phyloP scores from a whole-genome alignment of 371 early-diverging fungal genomes.

The Circinella umbellata region DNA sequence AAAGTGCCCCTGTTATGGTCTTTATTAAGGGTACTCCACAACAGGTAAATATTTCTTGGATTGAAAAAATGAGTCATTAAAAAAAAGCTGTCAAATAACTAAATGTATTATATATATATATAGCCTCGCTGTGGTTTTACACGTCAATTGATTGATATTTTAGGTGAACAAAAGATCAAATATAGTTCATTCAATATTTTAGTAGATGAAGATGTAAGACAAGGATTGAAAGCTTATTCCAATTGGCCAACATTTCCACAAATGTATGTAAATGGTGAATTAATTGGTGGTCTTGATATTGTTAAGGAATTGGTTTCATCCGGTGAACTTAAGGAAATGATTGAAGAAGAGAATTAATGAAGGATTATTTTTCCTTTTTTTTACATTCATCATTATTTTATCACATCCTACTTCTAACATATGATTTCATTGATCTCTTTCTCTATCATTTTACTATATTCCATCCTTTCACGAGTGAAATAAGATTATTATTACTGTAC shows the following conservation, averaged over 20 bases:
- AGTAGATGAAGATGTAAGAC: constrained; percentile 85
- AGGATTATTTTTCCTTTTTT: background rate
- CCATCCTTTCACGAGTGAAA: too few relatives aligned
- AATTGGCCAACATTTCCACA: constrained; percentile 99
- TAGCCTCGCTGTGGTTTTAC: constrained; percentile 82
- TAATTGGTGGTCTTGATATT: constrained; percentile 98
- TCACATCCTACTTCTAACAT: background rate
- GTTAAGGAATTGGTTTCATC: constrained; percentile 83
- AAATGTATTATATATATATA: constrained; percentile 30
- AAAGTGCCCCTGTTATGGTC: constrained; percentile 79
- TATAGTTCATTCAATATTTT: constrained; percentile 91
- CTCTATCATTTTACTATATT: too few relatives aligned
- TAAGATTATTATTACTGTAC: too few relatives aligned
- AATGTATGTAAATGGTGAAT: constrained; percentile 95
- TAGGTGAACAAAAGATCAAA: constrained; percentile 69
- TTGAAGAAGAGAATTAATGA: constrained; percentile 14
- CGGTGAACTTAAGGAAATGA: constrained; percentile 76
- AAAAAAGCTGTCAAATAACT: background rate
- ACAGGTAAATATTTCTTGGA: constrained; percentile 29
- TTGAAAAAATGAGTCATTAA: too few relatives aligned
- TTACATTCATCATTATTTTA: background rate
- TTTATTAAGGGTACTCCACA: constrained; percentile 95
- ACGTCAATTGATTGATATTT: constrained; percentile 70
- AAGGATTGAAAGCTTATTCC: constrained; percentile 92
- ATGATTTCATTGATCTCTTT: too few relatives aligned